Conservation (phyloP, 2,329 filamentous ascomycete genomes). For the Akanthomyces dipterigenus region DNA sequence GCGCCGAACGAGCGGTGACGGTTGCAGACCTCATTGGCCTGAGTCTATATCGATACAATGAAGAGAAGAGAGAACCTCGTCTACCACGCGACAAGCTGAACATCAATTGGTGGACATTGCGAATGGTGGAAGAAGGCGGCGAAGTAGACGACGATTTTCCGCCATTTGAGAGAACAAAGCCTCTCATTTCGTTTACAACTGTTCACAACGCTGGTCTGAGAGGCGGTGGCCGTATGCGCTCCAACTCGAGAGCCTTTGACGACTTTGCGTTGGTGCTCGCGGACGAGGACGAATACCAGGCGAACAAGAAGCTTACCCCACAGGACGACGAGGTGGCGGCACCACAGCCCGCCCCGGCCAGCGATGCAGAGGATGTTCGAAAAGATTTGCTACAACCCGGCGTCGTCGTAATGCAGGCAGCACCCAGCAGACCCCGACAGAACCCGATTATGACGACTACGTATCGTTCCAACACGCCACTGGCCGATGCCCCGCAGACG, state of each 20-base stretch:
- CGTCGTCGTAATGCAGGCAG: conserved; percentile 26
- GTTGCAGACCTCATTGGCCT: conserved; percentile 79
- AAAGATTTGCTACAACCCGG: conserved; percentile 21
- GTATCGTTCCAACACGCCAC: conserved; percentile 45
- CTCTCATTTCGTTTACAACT: conserved; percentile 72
- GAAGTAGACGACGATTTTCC: conserved; percentile 84
- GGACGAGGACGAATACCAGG: conserved; percentile 57
- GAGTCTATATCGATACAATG: conserved; percentile 68
- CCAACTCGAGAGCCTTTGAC: conserved; percentile 71
- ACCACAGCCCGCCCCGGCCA: neutral
- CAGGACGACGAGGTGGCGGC: conserved; percentile 52
- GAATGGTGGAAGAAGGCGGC: conserved; percentile 78
- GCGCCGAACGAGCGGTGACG: conserved; percentile 54
- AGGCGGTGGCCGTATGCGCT: conserved; percentile 50
- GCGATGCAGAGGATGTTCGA: conserved; percentile 18
- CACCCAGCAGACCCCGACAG: conserved; percentile 32
- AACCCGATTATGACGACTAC: conserved; percentile 59
- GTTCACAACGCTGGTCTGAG: conserved; percentile 75
- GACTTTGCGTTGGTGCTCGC: conserved; percentile 77
- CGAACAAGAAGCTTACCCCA: conserved; percentile 63
- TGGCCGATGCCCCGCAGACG: conserved; percentile 51
- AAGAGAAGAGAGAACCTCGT: conserved; percentile 65
- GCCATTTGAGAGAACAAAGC: conserved; percentile 65
- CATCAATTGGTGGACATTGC: conserved; percentile 74
- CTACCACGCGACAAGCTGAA: conserved; percentile 61